Conservation (phyloP, 441 rosid species). For the Biscutella auriculata region DNA sequence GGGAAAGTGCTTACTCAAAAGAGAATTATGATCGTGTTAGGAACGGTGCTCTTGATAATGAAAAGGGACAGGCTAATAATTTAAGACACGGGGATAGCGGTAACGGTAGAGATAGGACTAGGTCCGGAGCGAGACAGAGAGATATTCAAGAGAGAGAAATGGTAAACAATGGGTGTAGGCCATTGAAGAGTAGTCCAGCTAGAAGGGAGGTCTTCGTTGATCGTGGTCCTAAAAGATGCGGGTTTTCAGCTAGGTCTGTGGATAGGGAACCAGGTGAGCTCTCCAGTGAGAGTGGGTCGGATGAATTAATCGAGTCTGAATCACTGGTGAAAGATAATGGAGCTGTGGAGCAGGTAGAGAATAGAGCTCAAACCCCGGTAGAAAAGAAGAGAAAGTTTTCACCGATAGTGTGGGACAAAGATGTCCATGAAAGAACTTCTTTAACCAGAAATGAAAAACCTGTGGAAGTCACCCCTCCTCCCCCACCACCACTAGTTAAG, state of each 20-base stretch:
- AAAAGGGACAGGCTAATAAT: conserved; percentile 25
- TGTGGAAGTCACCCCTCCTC: conserved; percentile 30
- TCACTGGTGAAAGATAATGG: conserved; percentile 29
- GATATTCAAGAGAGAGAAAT: conserved; percentile 58
- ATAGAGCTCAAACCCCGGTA: conserved; percentile 35
- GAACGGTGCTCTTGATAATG: conserved; percentile 33
- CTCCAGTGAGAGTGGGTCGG: conserved; percentile 97
- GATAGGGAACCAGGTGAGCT: conserved; percentile 97
- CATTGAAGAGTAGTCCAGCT: conserved; percentile 50
- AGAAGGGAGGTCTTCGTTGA: conserved; percentile 37
- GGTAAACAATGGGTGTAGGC: conserved; percentile 36
- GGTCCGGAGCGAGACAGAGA: conserved; percentile 45
- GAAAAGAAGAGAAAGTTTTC: conserved; percentile 88
- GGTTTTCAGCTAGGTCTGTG: conserved; percentile 30
- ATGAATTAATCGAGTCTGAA: conserved; percentile 54
- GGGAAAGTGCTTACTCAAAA: conserved; percentile 33
- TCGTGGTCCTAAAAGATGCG: conserved; percentile 29
- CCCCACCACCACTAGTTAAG: conserved; percentile 54
- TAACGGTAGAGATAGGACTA: conserved; percentile 25
- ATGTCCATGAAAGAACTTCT: conserved; percentile 37
- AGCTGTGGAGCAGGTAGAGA: conserved; percentile 29
- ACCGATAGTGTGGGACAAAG: conserved; percentile 95
- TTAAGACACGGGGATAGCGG: conserved; percentile 5
- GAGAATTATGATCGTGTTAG: conserved; percentile 33
- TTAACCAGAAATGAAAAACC: conserved; percentile 29